Conservation (phyloP, 192 early-diverging fungal genomes). For the Rhizophagus sp. region DNA sequence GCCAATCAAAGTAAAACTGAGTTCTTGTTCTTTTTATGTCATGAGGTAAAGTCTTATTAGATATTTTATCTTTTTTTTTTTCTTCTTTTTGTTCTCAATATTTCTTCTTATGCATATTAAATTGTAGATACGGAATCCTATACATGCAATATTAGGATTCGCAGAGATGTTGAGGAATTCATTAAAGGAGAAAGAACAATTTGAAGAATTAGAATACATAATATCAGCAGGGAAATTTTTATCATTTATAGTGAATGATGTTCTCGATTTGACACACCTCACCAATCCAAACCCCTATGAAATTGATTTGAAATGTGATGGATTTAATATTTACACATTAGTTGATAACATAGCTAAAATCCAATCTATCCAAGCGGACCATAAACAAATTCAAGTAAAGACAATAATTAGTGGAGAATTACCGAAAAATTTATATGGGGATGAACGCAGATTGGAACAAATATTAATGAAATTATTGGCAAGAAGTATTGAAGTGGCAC, state of each 20-base stretch:
- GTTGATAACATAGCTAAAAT: conserved; percentile 7
- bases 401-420: conserved; percentile 4
- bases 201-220: conserved; percentile 16
- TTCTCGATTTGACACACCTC: conserved; percentile 17
- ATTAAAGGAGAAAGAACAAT: background rate
- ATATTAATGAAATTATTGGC: conserved; percentile 8
- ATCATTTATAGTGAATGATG: conserved; percentile 4
- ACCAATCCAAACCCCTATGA: conserved; percentile 17
- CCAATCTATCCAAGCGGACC: background rate
- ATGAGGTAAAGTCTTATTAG: background rate
- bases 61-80: background rate
- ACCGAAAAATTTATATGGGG: background rate
- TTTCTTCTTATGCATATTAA: background rate
- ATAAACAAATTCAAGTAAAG: conserved; percentile 1
- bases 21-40: conserved; percentile 14
- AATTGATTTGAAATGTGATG: conserved; percentile 10
- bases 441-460: conserved; percentile 16
- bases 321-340: background rate
- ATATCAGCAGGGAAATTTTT: conserved; percentile 21
- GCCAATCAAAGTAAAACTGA: conserved; percentile 17
- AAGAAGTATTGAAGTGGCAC: conserved; percentile 4
- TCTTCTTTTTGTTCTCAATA: background rate
- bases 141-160: conserved; percentile 16
- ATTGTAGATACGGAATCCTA: conserved; percentile 17
- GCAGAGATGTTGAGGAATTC: conserved; percentile 15